Percentiles rank a stretch among this genome's conserved stretches.
These are phyloP conservation scores for Trichoderma brevicompactum DNA, from an alignment of 2,329 filamentous ascomycete species.

Conservation along the genomic window DNA sequence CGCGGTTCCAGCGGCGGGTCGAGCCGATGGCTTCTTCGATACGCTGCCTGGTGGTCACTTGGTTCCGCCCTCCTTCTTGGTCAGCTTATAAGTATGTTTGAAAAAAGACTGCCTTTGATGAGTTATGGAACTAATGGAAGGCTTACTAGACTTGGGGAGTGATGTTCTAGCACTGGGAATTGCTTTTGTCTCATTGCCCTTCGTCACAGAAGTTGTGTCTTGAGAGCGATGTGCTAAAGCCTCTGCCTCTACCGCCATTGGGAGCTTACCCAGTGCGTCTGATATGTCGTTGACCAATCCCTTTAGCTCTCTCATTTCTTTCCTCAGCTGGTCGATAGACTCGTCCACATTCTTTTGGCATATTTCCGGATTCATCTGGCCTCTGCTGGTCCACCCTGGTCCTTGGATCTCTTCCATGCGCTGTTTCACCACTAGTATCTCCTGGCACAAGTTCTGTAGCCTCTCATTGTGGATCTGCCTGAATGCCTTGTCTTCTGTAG, in stretches of 20 bases:
- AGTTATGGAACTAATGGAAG: background rate
- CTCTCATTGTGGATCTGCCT: slow-evolving; percentile 39
- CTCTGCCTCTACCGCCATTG: slow-evolving; percentile 33
- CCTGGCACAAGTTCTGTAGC: slow-evolving; percentile 38
- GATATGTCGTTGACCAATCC: slow-evolving; percentile 34
- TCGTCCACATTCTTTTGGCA: slow-evolving; percentile 33
- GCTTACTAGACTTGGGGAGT: background rate
- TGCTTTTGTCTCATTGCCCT: slow-evolving; percentile 2
- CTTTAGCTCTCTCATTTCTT: slow-evolving; percentile 36
- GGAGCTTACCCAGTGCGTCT: slow-evolving; percentile 34
- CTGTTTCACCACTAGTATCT: slow-evolving; percentile 41
- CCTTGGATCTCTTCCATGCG: slow-evolving; percentile 33
- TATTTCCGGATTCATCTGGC: slow-evolving; percentile 27
- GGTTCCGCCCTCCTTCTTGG: background rate
- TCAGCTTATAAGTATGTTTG: background rate
- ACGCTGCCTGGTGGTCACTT: slow-evolving; percentile 31
- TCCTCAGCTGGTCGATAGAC: slow-evolving; percentile 31
- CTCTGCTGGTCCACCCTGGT: background rate
- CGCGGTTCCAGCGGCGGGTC: slow-evolving; percentile 46
- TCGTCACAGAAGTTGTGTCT: background rate
- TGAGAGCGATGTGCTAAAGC: slow-evolving; percentile 18
- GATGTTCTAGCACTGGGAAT: background rate
- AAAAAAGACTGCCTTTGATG: no score
- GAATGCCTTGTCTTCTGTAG: slow-evolving; percentile 38
- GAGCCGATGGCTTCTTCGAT: slow-evolving; percentile 45